Base-by-base conservation (phyloP, 352 stramenopile species). In the Phytophthora pseudosyringae region DNA sequence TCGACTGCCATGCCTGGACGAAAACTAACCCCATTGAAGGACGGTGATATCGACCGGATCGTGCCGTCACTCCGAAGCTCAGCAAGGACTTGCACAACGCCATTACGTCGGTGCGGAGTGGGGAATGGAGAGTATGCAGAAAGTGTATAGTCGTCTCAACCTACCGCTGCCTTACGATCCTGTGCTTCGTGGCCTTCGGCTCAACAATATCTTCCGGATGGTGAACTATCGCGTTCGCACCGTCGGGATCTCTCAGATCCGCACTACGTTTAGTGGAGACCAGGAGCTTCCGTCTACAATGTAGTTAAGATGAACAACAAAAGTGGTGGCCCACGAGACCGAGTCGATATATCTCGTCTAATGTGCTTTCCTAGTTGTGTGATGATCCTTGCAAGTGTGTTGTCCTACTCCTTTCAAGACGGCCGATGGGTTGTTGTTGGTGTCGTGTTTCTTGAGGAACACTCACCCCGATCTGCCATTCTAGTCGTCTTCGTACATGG, bases 121-220 rank as follows among this genome's bases (percentile, higher is more conserved):
- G 28, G 51, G n/a, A n/a, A n/a, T n/a, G n/a, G n/a, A n/a, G n/a
- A n/a, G n/a, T 18, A 48, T 59, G 39, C 15, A 59, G 28, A 43
- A 49, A 16, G 28, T 49, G 0, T 59, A 59, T 16, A 31, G 29
- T 7, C 13, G 51, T 15, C 51, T 49, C 21, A 33, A 25, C 4
- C 28, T 49, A 8, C 28, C 39, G 15, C n/a, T 45, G 18, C 39
- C 39, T 1, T 28, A 26, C 39, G 39, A 45, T 16, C 15, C n/a
- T 10, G 38, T 4, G 13, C 26, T 48, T 8, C 39, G 51, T 9
- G 38, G 39, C 2, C 13, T 59, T 15, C 12, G 38, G 1, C 15
- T 59, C 51, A 49, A 29, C 29, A 59, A 59, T 13, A 45, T 45
- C 39, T 26, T 45, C n/a, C 39, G 15, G n/a, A n/a, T n/a, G n/a